Base-by-base conservation (phyloP, 2,329 filamentous ascomycete species). In the Alternaria atra region DNA sequence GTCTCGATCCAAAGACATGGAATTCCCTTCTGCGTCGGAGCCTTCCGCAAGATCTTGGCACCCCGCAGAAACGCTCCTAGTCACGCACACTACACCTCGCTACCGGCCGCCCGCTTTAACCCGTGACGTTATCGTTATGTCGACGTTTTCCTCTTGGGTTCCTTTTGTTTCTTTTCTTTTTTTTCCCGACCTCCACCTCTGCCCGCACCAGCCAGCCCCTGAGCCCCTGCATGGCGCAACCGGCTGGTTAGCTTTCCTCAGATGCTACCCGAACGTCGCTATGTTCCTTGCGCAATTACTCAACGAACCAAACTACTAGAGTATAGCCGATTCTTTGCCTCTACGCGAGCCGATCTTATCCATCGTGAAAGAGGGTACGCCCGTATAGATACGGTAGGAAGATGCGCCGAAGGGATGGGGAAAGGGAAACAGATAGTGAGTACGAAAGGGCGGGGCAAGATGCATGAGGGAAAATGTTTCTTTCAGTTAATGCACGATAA, bases 121-220 rank as follows among this genome's bases (percentile, higher is more conserved):
- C 46, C 20, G 32, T 37, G 46, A 50, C 46, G 46, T 50, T 50
- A 50, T 50, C 46, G 20, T 25, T 37, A 50, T 50, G 32, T 35
- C 20, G 20, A 42, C 39, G 46, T 37, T 37, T 37, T 15, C 7
- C 13, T 50, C 2, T 12, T 7, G 7, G 2, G 15, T 6, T 35
- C 2, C 46, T 35, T n/a, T 50, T 25, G 20, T n/a, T 27, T 25
- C 1, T 1, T 35, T 37, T 35, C 13, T 50, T 42, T 42, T 42
- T 4, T 2, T 23, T 50, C 46, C 46, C 46, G 46, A 37, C 7
- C 46, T 48, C 30, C 12, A 12, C 5, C 30, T 29, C 13, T 29
- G 23, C 8, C 13, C 42, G 42, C 46, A 48, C 20, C 20, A 50
- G 32, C 46, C 32, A 50, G 32, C 46, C 32, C 46, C 46, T 50